phyloP scores from a whole-genome alignment of 495 filamentous ascomycete genomes.

The Penicillium bialowiezense region DNA sequence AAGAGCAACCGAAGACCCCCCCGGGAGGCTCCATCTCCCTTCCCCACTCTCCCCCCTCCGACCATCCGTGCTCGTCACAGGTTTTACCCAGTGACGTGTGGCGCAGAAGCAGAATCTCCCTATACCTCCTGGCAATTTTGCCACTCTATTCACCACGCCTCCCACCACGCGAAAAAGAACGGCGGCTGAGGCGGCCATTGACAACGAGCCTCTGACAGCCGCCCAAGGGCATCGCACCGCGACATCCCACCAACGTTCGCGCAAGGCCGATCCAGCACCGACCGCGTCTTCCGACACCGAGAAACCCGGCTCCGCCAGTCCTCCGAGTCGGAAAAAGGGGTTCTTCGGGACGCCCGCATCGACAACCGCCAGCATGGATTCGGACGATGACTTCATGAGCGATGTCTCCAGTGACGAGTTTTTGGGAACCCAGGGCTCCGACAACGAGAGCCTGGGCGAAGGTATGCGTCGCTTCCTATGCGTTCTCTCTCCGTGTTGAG shows the following conservation, averaged over 20 bases:
- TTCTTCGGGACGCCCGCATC: conserved; percentile 46
- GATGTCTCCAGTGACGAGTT: conserved; percentile 77
- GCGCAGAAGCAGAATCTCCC: conserved; percentile 1
- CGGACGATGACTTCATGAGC: conserved; percentile 94
- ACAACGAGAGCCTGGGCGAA: conserved; percentile 73
- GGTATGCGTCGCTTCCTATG: conserved; percentile 61
- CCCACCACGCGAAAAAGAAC: conserved; percentile 81
- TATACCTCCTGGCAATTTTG: conserved; percentile 12
- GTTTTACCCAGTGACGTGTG: conserved; percentile 5
- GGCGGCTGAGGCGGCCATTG: conserved; percentile 71
- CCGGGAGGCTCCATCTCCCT: background rate
- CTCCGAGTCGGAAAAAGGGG: conserved; percentile 11
- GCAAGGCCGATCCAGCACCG: conserved; percentile 7
- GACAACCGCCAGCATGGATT: conserved; percentile 69
- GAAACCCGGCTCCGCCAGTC: conserved; percentile 7
- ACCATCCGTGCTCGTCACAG: conserved; percentile 4
- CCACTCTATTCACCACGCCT: conserved; percentile 57
- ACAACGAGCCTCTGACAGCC: conserved; percentile 31
- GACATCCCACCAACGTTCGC: conserved; percentile 7
- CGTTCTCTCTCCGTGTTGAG: background rate
- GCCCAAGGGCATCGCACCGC: conserved; percentile 29
- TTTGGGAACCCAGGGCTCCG: conserved; percentile 63
- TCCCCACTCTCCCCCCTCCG: conserved; percentile 8
- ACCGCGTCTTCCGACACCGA: conserved; percentile 8
- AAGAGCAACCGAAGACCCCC: background rate